Conservation (phyloP, 345 rosid species). For the Lumnitzera racemosa region DNA sequence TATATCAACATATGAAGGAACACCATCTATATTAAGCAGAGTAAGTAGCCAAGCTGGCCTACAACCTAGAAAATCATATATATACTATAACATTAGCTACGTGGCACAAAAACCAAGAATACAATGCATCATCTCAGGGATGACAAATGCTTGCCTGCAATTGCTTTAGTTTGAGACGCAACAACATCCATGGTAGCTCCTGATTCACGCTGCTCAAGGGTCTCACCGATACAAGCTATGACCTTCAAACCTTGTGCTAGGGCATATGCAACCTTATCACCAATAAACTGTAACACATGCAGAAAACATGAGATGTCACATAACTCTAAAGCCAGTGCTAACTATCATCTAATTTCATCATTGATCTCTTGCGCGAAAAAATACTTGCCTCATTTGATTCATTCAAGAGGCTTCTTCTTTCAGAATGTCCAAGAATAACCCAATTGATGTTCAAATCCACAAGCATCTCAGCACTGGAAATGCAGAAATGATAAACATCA, state of each 20-base stretch:
- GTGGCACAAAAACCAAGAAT: no score
- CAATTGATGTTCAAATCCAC: constrained; percentile 69
- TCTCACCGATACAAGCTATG: constrained; percentile 94
- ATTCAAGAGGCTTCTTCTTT: constrained; percentile 58
- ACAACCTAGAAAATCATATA: no score
- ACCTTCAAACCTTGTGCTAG: constrained; percentile 86
- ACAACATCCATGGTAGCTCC: constrained; percentile 82
- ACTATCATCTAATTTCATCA: not conserved
- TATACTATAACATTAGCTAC: no score
- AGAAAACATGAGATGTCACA: not conserved
- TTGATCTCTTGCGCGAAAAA: constrained; percentile 1
- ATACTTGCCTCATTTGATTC: constrained; percentile 63
- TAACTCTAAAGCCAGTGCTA: no score
- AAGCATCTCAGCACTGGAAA: constrained; percentile 87
- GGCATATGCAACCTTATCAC: constrained; percentile 88
- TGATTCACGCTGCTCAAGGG: constrained; percentile 80
- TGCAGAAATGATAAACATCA: no score
- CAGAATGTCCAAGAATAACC: constrained; percentile 97
- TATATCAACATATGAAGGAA: no score
- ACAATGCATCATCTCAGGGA: not conserved
- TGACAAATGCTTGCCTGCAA: constrained; percentile 45
- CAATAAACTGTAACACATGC: constrained; percentile 55
- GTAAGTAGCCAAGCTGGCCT: no score
- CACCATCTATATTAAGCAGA: no score
- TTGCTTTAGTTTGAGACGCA: constrained; percentile 90